Percentiles rank a stretch among this genome's conserved stretches.
Conservation (phyloP, 176 grass and related monocot species). For the Aegilops sharonensis region DNA sequence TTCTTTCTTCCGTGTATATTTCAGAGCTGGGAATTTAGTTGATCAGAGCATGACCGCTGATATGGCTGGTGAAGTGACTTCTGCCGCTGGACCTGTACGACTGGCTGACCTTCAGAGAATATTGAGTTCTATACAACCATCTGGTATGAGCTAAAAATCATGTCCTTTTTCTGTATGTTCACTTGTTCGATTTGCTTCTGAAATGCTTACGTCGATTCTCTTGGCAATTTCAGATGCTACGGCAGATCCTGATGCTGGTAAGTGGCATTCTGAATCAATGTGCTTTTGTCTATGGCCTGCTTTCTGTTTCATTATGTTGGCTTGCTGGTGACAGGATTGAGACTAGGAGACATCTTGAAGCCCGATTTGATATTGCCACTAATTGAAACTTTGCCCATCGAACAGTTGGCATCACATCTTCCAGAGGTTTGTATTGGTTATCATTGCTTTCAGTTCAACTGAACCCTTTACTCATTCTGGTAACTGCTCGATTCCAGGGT, state of each 20-base stretch:
- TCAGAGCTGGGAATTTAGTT: conserved; percentile 96
- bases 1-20: background rate
- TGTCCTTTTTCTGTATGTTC: background rate
- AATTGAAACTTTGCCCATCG: conserved; percentile 70
- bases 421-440: conserved; percentile 30
- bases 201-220: background rate
- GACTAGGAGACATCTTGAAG: conserved; percentile 90
- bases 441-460: conserved; percentile 22
- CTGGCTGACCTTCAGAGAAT: conserved; percentile 93
- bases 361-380: conserved; percentile 79
- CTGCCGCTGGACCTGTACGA: conserved; percentile 77
- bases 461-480: background rate
- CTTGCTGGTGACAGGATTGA: conserved; percentile 54
- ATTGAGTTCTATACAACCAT: conserved; percentile 85
- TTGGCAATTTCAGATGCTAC: conserved; percentile 39
- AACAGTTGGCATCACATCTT: conserved; percentile 53
- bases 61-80: conserved; percentile 91
- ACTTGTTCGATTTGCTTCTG: background rate
- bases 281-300: background rate
- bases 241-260: conserved; percentile 94
- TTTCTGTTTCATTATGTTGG: conserved; percentile 21
- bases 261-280: conserved; percentile 28
- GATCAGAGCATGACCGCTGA: conserved; percentile 90
- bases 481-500: conserved; percentile 62
- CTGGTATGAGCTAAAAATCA: conserved; percentile 50